phyloP scores from a whole-genome alignment of 2,329 filamentous ascomycete species.

The Albifimbria verrucaria region DNA sequence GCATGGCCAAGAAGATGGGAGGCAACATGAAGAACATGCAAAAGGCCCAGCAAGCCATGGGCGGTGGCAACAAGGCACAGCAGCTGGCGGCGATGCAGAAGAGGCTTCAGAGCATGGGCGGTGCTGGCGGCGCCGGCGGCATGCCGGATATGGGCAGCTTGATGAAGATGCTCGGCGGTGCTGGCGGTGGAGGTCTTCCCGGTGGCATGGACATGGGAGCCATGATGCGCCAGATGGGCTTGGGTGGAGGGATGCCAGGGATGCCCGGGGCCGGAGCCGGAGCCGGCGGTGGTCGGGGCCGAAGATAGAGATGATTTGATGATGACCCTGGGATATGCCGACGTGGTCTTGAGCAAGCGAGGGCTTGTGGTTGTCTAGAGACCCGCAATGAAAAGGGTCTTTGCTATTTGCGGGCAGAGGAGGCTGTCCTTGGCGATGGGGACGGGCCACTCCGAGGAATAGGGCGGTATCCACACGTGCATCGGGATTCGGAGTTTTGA shows the following conservation, averaged over 20 bases:
- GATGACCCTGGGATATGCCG: too few species aligned
- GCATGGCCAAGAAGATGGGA: slow-evolving; percentile 99
- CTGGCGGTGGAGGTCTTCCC: slow-evolving; percentile 58
- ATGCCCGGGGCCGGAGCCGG: slow-evolving; percentile 23
- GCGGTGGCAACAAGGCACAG: slow-evolving; percentile 84
- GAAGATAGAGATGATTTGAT: slow-evolving; percentile 24
- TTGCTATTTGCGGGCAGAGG: too few species aligned
- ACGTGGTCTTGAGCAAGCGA: neutral
- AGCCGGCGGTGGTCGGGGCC: slow-evolving; percentile 23
- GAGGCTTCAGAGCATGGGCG: slow-evolving; percentile 87
- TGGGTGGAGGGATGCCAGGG: slow-evolving; percentile 43
- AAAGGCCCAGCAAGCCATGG: slow-evolving; percentile 85
- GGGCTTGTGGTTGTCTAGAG: neutral
- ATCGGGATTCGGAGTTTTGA: neutral
- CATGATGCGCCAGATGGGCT: slow-evolving; percentile 72
- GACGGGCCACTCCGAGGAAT: too few species aligned
- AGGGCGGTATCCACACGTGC: neutral
- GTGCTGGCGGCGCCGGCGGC: slow-evolving; percentile 58
- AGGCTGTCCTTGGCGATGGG: too few species aligned
- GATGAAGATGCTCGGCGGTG: slow-evolving; percentile 81
- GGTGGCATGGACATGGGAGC: slow-evolving; percentile 74
- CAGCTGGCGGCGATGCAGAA: slow-evolving; percentile 98
- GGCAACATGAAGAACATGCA: slow-evolving; percentile 98
- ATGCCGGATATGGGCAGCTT: slow-evolving; percentile 83
- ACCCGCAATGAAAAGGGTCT: too few species aligned